Conservation (phyloP, 164 flowering plant species). For the Saururus chinensis region DNA sequence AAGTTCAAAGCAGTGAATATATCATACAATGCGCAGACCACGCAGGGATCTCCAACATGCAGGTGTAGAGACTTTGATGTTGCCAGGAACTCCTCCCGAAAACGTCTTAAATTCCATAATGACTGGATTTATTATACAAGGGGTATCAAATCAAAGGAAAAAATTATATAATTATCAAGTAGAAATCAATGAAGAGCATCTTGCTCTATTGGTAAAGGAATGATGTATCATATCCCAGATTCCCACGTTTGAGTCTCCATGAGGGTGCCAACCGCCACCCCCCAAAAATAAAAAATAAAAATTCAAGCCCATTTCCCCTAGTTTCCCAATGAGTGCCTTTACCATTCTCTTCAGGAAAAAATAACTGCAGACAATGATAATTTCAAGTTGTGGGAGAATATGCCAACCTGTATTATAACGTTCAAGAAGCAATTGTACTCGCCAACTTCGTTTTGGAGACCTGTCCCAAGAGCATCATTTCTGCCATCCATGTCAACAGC, state of each 20-base stretch:
- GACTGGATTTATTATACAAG: background rate
- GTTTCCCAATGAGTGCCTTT: background rate
- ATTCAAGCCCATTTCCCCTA: background rate
- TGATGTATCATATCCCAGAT: background rate
- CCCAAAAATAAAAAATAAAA: no score
- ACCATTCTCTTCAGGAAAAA: background rate
- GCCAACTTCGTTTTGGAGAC: slow-evolving; percentile 86
- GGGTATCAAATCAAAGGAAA: background rate
- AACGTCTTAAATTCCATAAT: slow-evolving; percentile 46
- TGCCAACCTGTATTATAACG: slow-evolving; percentile 89
- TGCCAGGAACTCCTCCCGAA: slow-evolving; percentile 71
- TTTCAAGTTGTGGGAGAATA: background rate
- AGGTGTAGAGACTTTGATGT: slow-evolving; percentile 52
- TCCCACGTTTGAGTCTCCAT: background rate
- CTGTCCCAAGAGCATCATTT: slow-evolving; percentile 49
- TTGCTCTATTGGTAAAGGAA: background rate
- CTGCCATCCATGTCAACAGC: slow-evolving; percentile 12
- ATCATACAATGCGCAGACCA: slow-evolving; percentile 76
- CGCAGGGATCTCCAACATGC: slow-evolving; percentile 97
- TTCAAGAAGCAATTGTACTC: slow-evolving; percentile 97
- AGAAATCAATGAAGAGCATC: background rate
- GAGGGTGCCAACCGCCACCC: no score
- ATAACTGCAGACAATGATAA: background rate
- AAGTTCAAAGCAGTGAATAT: slow-evolving; percentile 61
- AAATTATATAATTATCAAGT: background rate